Conservation (phyloP, 1,284 basidiomycete genomes). For the Fomes fomentarius region DNA sequence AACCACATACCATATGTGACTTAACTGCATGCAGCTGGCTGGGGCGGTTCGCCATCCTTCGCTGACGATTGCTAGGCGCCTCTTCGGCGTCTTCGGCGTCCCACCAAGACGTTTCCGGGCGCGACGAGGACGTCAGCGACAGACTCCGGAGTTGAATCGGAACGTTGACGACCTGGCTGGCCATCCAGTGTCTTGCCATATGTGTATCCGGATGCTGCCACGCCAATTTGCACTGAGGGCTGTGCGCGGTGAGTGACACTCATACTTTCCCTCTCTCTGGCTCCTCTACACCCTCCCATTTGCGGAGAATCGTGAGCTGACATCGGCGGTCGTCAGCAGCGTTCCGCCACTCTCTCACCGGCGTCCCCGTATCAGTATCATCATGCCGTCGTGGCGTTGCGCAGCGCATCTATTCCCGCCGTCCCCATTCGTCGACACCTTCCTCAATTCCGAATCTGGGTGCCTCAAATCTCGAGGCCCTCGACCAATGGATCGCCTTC, state of each 20-base stretch:
- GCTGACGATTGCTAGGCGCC: neutral
- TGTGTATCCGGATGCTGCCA: slow-evolving; percentile 18
- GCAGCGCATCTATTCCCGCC: slow-evolving; percentile 19
- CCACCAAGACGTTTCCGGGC: neutral
- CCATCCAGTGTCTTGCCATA: slow-evolving; percentile 9
- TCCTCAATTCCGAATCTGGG: slow-evolving; percentile 14
- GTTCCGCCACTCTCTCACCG: slow-evolving; percentile 22
- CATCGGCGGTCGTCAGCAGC: slow-evolving; percentile 14
- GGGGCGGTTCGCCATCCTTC: slow-evolving; percentile 12
- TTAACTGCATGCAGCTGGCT: slow-evolving; percentile 11
- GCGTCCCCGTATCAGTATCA: slow-evolving; percentile 8
- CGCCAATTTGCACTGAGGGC: slow-evolving; percentile 5
- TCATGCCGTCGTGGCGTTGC: slow-evolving; percentile 15
- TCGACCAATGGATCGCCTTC: slow-evolving; percentile 56
- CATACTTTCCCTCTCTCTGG: slow-evolving; percentile 3
- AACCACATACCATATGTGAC: slow-evolving; percentile 19
- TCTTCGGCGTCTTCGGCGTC: slow-evolving; percentile 14
- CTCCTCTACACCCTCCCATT: slow-evolving; percentile 13
- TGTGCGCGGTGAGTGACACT: slow-evolving; percentile 14
- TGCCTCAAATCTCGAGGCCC: slow-evolving; percentile 28
- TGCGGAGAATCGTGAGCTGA: slow-evolving; percentile 14
- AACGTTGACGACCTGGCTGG: neutral
- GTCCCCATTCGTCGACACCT: slow-evolving; percentile 19
- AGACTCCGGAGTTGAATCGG: slow-evolving; percentile 2
- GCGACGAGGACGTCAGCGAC: too few species aligned